phyloP scores from a whole-genome alignment of 1,284 basidiomycete genomes.

The Ustilago xerochloae region DNA sequence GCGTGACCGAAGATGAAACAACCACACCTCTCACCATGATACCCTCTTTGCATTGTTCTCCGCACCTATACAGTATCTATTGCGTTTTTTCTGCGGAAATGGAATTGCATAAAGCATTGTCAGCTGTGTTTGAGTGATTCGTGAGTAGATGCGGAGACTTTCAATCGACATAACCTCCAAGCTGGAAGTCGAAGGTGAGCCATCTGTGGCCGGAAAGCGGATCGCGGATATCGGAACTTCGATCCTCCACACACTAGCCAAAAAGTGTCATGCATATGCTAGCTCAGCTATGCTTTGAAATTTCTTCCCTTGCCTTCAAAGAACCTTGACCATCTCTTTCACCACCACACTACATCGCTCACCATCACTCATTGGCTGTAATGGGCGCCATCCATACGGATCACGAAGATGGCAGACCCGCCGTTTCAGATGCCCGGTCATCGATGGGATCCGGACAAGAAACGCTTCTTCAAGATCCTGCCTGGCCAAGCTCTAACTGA shows the following conservation, averaged over 20 bases:
- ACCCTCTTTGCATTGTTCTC: not conserved
- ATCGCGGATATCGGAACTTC: conserved; percentile 7
- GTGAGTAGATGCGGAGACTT: no score
- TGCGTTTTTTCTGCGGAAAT: not conserved
- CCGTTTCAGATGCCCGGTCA: conserved; percentile 47
- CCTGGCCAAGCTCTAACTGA: not conserved
- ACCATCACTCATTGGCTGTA: not conserved
- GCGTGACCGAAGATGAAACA: conserved; percentile 20
- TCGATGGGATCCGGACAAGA: conserved; percentile 40
- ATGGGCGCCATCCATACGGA: not conserved
- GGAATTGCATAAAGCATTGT: not conserved
- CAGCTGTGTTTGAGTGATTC: no score
- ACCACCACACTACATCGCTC: not conserved
- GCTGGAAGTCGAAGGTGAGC: no score
- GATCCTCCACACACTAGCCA: not conserved
- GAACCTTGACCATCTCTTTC: not conserved
- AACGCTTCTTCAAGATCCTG: conserved; percentile 47
- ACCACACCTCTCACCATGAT: conserved; percentile 2
- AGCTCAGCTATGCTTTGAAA: no score
- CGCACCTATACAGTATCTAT: not conserved
- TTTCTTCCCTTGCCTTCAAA: not conserved
- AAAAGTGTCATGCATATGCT: not conserved
- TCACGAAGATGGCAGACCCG: conserved; percentile 26
- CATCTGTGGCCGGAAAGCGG: conserved; percentile 4
- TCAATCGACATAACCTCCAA: not conserved